A percentile compares a stretch with the other conserved stretches of the same genome.
Conservation (phyloP, 306 rosid genomes). For the Cucumis sativus region Cucumber_9930_V3 NC_026658.2:84001-84500, state of each 20-base stretch:
- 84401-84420: background rate
- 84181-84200: constrained; percentile 72
- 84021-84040: constrained; percentile 61
- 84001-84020: constrained; percentile 69
- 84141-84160: constrained; percentile 38
- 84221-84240: background rate
- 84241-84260: background rate
- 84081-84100: constrained; percentile 10
- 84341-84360: background rate
- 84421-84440: background rate
- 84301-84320: background rate
- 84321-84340: background rate
- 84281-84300: background rate
- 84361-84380: background rate
- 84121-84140: constrained; percentile 66
- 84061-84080: constrained; percentile 13
- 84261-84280: background rate
- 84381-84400: background rate
- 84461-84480: background rate
- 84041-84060: background rate
- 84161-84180: constrained; percentile 41
- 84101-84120: constrained; percentile 42
- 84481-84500: background rate
- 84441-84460: background rate
- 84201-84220: background rate